Evolutionary conservation across 2,329 filamentous ascomycete species (phyloP).

Genomic region (Talaromyces atroroseus): DNA sequence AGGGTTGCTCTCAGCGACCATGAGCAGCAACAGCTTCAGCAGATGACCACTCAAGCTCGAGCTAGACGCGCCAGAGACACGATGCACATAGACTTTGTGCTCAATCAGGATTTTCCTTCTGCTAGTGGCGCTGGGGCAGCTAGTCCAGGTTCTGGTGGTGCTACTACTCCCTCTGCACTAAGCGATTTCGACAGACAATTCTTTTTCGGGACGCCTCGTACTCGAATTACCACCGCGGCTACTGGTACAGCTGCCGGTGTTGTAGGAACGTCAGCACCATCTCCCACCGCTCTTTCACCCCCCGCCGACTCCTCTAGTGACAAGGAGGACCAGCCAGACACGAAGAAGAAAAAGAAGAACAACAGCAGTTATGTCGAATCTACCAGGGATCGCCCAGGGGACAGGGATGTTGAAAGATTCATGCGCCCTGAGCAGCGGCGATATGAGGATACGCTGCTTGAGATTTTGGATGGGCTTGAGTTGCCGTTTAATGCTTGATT

Average conservation of each 20-base stretch:
- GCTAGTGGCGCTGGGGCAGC: background rate
- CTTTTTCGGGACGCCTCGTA: background rate
- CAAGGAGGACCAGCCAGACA: background rate
- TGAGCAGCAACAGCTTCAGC: background rate
- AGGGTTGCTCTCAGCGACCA: background rate
- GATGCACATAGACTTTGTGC: slow-evolving; percentile 1
- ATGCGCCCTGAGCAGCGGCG: background rate
- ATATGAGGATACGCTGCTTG: slow-evolving; percentile 9
- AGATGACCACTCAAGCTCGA: background rate
- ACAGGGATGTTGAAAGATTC: background rate
- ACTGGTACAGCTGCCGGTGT: background rate
- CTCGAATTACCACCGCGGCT: background rate
- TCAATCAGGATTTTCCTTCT: background rate
- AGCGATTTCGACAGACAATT: background rate
- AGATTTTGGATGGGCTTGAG: slow-evolving; percentile 11
- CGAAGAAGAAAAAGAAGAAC: background rate
- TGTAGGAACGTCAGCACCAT: background rate
- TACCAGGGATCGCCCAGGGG: background rate
- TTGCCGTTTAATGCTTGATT: slow-evolving; percentile 2
- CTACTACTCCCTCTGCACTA: background rate
- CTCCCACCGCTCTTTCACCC: no score
- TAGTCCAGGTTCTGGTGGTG: background rate
- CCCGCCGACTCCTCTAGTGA: background rate
- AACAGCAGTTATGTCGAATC: background rate
- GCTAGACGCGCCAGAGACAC: background rate